Percentiles rank a stretch among this genome's conserved stretches.
Conservation (phyloP, 2,329 filamentous ascomycete genomes). For the Fonsecaea monophora region DNA sequence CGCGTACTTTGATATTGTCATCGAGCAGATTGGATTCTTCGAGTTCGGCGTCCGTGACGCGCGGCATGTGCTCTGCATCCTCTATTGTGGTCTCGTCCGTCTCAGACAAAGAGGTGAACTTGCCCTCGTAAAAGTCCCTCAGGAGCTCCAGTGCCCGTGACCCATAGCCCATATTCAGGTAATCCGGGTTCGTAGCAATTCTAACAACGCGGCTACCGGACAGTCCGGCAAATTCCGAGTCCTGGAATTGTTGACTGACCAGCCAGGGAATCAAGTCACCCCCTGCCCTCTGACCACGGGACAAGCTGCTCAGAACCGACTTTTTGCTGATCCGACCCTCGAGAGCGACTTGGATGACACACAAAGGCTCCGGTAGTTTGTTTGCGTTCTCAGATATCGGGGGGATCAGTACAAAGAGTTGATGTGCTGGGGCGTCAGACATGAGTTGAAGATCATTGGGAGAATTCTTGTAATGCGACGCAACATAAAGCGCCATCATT, state of each 20-base stretch:
- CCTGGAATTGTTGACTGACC: conserved; percentile 96
- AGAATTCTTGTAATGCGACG: conserved; percentile 97
- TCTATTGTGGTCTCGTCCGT: conserved; percentile 53
- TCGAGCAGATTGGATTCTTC: conserved; percentile 76
- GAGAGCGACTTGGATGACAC: conserved; percentile 90
- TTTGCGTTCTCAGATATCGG: conserved; percentile 79
- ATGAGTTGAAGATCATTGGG: conserved; percentile 98
- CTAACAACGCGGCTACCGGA: conserved; percentile 91
- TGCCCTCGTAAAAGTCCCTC: conserved; percentile 91
- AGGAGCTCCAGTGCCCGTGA: conserved; percentile 86
- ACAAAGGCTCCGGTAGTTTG: conserved; percentile 87
- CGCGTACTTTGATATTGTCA: conserved; percentile 87
- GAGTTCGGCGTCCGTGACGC: conserved; percentile 83
- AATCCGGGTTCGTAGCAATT: conserved; percentile 96
- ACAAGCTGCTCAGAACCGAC: conserved; percentile 88
- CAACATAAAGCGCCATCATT: conserved; percentile 97
- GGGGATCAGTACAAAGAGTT: conserved; percentile 91
- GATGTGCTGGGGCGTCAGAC: conserved; percentile 96
- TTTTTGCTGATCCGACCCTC: conserved; percentile 94
- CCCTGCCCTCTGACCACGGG: conserved; percentile 83
- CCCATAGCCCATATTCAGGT: conserved; percentile 90
- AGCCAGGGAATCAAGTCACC: conserved; percentile 98
- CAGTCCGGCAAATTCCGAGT: conserved; percentile 91
- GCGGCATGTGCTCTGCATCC: conserved; percentile 67
- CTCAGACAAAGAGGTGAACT: conserved; percentile 84